Evolutionary conservation across 805 yeast species (phyloP), one percentile per base, ranked within the genome.

Genomic region (Saccharomycopsis malanga): DNA sequence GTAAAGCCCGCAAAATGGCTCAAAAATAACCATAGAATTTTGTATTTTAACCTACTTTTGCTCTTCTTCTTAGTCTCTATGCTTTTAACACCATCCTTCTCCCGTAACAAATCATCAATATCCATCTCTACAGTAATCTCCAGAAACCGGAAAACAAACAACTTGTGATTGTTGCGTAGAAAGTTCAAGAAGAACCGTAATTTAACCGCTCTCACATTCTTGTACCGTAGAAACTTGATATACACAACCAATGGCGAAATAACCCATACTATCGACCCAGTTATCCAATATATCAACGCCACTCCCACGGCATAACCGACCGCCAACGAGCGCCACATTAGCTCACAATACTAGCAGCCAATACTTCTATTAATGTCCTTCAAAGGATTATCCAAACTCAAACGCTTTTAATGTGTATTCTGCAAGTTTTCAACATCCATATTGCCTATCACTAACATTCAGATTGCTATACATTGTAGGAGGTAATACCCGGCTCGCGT

Each of bases 1-100:
- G 56, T 54, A 3, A 53, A 20, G 29, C 59, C 58, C 0, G 65
- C 65, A 22, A 58, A 45, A 9, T 46, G 49, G 2, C 48, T 39
- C 6, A 57, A 30, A 5, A 56, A n/a, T n/a, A 54, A 42, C 17
- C 51, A 45, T 1, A 53, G 14, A 1, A 58, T 15, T 9, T 54
- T 23, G 10, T 34, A 20, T 3, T 27, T 22, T n/a, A 42, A 20
- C 32, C 14, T 25, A 20, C 23, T n/a, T 30, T 3, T 38, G 21
- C 32, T 29, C n/a, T 29, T 22, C 18, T n/a, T 27, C 36, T 22
- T 12, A 23, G 34, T 7, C 34, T 22, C 12, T 29, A 20, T 32
- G 41, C 21, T 34, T 12, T 41, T 6, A n/a, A 6, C 17, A 7
- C 24, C 20, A 36, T 36, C 30, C 30, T 29, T 4, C 14, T n/a